Evolutionary conservation across 129 eudicot species (phyloP).

Genomic region (Apium graveolens): DNA sequence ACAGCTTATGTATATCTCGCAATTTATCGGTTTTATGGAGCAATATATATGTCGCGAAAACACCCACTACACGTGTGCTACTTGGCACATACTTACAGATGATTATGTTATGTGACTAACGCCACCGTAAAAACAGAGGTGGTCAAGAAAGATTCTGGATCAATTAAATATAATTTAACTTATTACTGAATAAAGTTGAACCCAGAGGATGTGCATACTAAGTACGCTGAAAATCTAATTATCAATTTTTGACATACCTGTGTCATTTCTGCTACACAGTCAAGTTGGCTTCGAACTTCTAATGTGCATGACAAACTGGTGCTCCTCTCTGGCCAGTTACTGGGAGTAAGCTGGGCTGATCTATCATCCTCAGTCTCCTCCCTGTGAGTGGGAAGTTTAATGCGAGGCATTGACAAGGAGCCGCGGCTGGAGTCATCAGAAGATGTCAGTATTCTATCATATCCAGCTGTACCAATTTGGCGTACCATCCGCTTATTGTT

Average conservation of each 20-base stretch:
- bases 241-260: not conserved
- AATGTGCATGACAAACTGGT: not conserved
- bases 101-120: not conserved
- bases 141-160: too few relatives aligned
- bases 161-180: not conserved
- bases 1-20: not conserved
- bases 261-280: not conserved
- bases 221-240: not conserved
- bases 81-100: not conserved
- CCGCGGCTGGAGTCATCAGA: slow-evolving; percentile 36
- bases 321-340: slow-evolving; percentile 3
- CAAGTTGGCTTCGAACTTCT: not conserved
- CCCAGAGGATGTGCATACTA: not conserved
- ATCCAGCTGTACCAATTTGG: slow-evolving; percentile 21
- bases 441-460: slow-evolving; percentile 26
- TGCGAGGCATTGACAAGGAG: slow-evolving; percentile 24
- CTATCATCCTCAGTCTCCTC: slow-evolving; percentile 73
- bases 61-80: not conserved
- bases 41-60: not conserved
- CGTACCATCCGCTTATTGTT: slow-evolving; percentile 29
- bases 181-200: not conserved
- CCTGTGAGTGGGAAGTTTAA: slow-evolving; percentile 57
- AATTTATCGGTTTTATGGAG: not conserved
- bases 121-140: not conserved
- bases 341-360: slow-evolving; percentile 26